Evolutionary conservation across 441 rosid genomes (phyloP), one percentile per base, ranked within the genome.

Genomic region (Populus hybrid): DNA sequence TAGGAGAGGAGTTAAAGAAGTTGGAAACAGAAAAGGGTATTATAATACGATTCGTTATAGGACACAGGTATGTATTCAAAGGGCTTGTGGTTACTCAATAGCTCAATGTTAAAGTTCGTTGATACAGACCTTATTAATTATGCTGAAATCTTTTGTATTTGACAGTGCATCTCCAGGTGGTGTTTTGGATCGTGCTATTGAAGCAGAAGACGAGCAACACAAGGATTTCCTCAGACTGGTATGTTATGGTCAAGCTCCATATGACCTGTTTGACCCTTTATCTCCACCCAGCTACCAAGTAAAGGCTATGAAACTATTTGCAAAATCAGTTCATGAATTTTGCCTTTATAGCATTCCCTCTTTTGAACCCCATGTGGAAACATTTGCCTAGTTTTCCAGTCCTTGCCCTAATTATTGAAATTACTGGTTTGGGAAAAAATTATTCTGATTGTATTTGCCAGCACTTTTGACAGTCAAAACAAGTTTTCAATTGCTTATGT

Each of bases 221-320:
- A 88, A 85, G 30, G 99, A 95, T 84, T 95, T 95, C 79, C 81
- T 95, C 57, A 87, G 90, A 73, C 83, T 95, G 95, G 99, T 95
- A 88, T 36, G 81, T 79, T 67, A 9, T n/a, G 19, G 11, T 21
- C 59, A 32, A 30, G 74, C 21, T 67, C 23, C 24, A 53, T 34
- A 6, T 86, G 1, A 59, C 61, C 59, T 32, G 68, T 32, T 73
- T 32, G 64, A 71, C 90, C 32, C 57, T 46, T 14, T 46, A 46
- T 46, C 57, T 46, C 57, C 57, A 46, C 6, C 57, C 57, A 46
- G 12, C 69, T 21, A 78, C 63, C 42, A 34, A 38, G 57, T 40
- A 42, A 70, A 46, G 68, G 32, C 36, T 6, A 19, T 61, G n/a
- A 32, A 77, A n/a, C 26, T 70, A 10, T 32, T 28, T 40, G 4